Conservation (phyloP, 2,329 filamentous ascomycete genomes). For the Botrytis cinerea region DNA sequence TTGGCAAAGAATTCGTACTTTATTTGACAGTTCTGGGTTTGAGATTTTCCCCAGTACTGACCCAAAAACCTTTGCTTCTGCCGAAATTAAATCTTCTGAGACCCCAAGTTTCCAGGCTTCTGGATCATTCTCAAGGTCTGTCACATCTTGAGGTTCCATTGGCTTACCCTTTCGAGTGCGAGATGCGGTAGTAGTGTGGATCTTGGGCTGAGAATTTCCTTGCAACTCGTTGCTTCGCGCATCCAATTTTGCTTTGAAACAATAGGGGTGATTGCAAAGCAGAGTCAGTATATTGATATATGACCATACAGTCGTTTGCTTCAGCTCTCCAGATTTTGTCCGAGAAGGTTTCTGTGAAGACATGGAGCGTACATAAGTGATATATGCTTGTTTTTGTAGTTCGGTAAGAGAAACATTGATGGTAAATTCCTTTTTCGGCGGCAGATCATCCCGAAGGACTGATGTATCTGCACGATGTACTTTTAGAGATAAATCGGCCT, state of each 20-base stretch:
- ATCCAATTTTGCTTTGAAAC: conserved; percentile 49
- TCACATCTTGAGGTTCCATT: neutral
- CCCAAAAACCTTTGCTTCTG: conserved; percentile 17
- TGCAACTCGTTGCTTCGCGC: conserved; percentile 41
- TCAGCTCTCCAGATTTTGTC: conserved; percentile 42
- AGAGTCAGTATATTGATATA: conserved; percentile 55
- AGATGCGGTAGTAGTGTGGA: neutral
- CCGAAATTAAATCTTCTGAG: conserved; percentile 35
- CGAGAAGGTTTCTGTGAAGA: conserved; percentile 27
- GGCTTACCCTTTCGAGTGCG: neutral
- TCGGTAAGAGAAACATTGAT: conserved; percentile 70
- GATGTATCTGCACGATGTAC: conserved; percentile 73
- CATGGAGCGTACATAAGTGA: conserved; percentile 50
- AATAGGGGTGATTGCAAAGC: conserved; percentile 59
- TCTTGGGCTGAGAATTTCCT: conserved; percentile 25
- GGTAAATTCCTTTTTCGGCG: conserved; percentile 78
- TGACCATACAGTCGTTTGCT: conserved; percentile 51
- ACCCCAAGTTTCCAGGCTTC: conserved; percentile 37
- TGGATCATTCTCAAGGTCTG: conserved; percentile 32
- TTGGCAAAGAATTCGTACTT: conserved; percentile 64
- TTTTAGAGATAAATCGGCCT: conserved; percentile 72
- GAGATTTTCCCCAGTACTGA: conserved; percentile 39
- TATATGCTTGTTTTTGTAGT: conserved; percentile 66
- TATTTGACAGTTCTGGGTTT: conserved; percentile 61
- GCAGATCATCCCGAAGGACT: conserved; percentile 66